Evolutionary conservation across 129 eudicot genomes (phyloP).

Genomic region (Artemisia annua): DNA sequence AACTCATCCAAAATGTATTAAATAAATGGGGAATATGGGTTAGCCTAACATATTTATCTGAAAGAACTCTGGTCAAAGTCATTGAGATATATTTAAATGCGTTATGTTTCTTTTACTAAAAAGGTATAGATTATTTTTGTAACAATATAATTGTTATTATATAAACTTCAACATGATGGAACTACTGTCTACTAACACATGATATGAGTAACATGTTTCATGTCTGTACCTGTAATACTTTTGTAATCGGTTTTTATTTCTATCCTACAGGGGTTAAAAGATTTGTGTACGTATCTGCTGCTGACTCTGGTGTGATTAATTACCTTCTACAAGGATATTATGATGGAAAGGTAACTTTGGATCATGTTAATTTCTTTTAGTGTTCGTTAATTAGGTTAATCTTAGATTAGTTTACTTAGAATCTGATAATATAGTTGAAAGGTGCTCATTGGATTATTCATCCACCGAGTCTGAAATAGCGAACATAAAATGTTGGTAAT

Average conservation of each 20-base stretch:
- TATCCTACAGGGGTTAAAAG: slow-evolving; percentile 66
- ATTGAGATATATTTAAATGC: no score
- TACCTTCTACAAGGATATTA: slow-evolving; percentile 86
- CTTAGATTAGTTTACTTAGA: background rate
- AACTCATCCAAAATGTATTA: background rate
- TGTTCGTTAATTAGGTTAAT: background rate
- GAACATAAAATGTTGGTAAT: background rate
- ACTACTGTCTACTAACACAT: slow-evolving; percentile 8
- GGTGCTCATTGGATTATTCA: slow-evolving; percentile 7
- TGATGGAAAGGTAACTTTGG: slow-evolving; percentile 83
- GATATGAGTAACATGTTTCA: background rate
- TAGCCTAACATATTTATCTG: background rate
- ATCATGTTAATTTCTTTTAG: background rate
- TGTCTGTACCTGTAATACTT: slow-evolving; percentile 2
- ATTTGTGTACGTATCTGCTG: slow-evolving; percentile 89
- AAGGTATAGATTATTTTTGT: no score
- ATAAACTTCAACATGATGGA: slow-evolving; percentile 2
- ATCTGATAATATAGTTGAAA: slow-evolving; percentile 1
- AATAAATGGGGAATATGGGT: background rate
- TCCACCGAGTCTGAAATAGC: background rate
- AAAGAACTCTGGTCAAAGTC: no score
- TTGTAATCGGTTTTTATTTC: background rate
- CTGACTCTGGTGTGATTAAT: slow-evolving; percentile 81
- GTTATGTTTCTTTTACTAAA: no score
- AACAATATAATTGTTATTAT: no score